phyloP scores from a whole-genome alignment of 2,329 filamentous ascomycete genomes.

The Fusarium gaditjirri region DNA sequence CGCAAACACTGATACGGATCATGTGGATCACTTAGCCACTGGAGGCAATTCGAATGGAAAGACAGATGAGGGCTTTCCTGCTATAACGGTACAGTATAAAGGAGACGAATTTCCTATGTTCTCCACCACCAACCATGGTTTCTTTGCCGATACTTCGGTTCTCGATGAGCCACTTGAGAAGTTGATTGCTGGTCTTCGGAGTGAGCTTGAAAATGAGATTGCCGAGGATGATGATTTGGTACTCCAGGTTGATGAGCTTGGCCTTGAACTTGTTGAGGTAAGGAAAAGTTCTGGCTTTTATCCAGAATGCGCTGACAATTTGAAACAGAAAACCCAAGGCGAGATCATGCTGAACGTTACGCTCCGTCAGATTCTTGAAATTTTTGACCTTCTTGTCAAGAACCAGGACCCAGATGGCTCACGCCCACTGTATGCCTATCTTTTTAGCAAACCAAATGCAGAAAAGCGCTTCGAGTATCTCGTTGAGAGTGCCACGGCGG shows the following conservation, averaged over 20 bases:
- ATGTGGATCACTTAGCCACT: constrained; percentile 5
- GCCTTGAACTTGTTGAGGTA: constrained; percentile 64
- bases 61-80: constrained; percentile 44
- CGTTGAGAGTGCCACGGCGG: constrained; percentile 55
- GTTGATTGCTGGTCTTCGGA: constrained; percentile 57
- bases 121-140: constrained; percentile 51
- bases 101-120: constrained; percentile 57
- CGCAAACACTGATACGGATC: constrained; percentile 6
- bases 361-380: constrained; percentile 54
- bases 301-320: constrained; percentile 40
- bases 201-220: constrained; percentile 59
- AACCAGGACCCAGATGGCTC: constrained; percentile 55
- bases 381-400: constrained; percentile 56
- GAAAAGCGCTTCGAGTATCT: constrained; percentile 54
- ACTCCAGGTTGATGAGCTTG: constrained; percentile 63
- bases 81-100: constrained; percentile 56
- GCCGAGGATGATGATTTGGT: constrained; percentile 59
- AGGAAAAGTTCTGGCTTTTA: constrained; percentile 22
- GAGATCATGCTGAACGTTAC: constrained; percentile 52
- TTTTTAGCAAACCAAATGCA: constrained; percentile 54
- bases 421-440: constrained; percentile 55
- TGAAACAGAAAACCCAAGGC: constrained; percentile 49
- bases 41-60: constrained; percentile 19
- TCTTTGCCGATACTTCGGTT: constrained; percentile 57
- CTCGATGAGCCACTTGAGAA: constrained; percentile 57